These are phyloP conservation scores for Thermomucor indicae-seudaticae DNA, from an alignment of 371 early-diverging fungal species.

Conservation along the genomic window DNA sequence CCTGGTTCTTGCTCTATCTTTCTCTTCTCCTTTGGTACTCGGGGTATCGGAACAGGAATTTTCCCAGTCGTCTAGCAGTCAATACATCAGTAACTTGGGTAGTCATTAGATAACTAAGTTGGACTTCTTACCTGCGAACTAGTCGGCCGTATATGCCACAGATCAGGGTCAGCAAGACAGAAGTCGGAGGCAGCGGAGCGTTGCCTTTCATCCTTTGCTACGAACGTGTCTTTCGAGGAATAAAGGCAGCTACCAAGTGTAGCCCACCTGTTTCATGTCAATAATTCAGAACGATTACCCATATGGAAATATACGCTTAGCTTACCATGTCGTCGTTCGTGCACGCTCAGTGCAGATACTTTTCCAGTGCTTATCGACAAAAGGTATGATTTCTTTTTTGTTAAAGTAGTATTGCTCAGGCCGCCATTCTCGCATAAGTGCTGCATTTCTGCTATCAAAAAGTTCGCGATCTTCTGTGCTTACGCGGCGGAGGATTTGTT, in stretches of 20 bases:
- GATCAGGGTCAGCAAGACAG: slow-evolving; percentile 52
- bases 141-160: slow-evolving; percentile 63
- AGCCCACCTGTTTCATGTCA: slow-evolving; percentile 51
- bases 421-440: slow-evolving; percentile 45
- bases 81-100: background rate
- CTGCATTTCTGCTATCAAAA: slow-evolving; percentile 51
- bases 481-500: slow-evolving; percentile 39
- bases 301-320: background rate
- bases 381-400: slow-evolving; percentile 65
- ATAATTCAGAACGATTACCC: background rate
- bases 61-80: background rate
- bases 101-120: background rate
- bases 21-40: slow-evolving; percentile 5
- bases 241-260: slow-evolving; percentile 64
- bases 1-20: slow-evolving; percentile 48
- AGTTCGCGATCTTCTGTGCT: slow-evolving; percentile 31
- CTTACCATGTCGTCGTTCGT: slow-evolving; percentile 61
- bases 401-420: slow-evolving; percentile 61
- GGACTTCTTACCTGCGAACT: slow-evolving; percentile 28
- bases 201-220: slow-evolving; percentile 56
- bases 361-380: slow-evolving; percentile 68
- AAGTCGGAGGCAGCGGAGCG: slow-evolving; percentile 67
- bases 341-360: slow-evolving; percentile 64
- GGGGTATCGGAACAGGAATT: slow-evolving; percentile 19
- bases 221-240: slow-evolving; percentile 58